Evolutionary conservation across 179 eudicot genomes (phyloP).

Genomic region (Heliamphora pulchella): DNA sequence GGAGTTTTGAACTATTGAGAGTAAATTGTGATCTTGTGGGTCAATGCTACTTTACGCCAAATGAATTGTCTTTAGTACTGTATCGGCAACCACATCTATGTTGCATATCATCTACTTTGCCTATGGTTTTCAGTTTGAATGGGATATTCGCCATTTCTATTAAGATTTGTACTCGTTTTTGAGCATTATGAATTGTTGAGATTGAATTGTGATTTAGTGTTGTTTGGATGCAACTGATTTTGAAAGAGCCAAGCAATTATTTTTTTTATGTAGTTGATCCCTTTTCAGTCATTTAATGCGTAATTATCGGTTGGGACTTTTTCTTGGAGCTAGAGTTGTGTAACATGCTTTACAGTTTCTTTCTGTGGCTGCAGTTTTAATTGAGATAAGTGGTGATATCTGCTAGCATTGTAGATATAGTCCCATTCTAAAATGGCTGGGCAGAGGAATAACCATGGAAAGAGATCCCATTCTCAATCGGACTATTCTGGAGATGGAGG

Average conservation of each 20-base stretch:
- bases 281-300: not conserved
- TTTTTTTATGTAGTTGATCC: not conserved
- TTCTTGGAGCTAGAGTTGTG: not conserved
- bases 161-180: not conserved
- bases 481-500: slow-evolving; percentile 30
- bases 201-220: not conserved
- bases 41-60: not conserved
- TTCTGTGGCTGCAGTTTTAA: not conserved
- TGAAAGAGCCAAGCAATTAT: not conserved
- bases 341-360: not conserved
- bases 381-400: not conserved
- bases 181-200: not conserved
- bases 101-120: not conserved
- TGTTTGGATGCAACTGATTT: not conserved
- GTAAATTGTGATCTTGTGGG: not conserved
- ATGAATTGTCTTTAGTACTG: not conserved
- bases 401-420: slow-evolving; percentile 9
- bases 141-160: not conserved
- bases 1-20: not conserved
- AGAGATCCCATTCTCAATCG: slow-evolving; percentile 27
- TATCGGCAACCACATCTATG: not conserved
- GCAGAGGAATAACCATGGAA: slow-evolving; percentile 37
- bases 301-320: not conserved
- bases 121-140: not conserved
- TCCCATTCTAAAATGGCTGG: slow-evolving; percentile 25